These are phyloP conservation scores for Cenchrus purpureus DNA, from an alignment of 176 grass and related monocot species.

Conservation along the genomic window DNA sequence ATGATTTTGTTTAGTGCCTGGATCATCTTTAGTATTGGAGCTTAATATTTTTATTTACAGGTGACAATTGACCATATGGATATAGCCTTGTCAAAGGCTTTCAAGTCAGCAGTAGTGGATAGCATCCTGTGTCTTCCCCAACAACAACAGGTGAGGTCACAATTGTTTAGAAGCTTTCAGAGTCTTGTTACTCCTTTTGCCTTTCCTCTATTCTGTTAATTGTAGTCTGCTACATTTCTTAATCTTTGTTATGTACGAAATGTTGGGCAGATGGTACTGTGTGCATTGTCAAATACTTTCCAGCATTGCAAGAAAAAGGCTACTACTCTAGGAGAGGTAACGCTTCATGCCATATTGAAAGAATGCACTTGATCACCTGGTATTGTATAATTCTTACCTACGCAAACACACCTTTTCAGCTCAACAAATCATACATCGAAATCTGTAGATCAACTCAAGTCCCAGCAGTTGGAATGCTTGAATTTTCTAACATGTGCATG, in stretches of 20 bases:
- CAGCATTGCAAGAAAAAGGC: conserved; percentile 64
- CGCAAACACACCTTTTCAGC: conserved; percentile 45
- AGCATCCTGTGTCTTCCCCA: conserved; percentile 92
- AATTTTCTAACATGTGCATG: conserved; percentile 91
- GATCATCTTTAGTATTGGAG: neutral
- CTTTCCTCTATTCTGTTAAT: neutral
- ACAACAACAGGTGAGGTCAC: conserved; percentile 78
- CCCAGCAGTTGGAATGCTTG: conserved; percentile 70
- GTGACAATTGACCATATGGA: conserved; percentile 97
- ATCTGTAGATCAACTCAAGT: conserved; percentile 88
- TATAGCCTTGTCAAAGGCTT: conserved; percentile 81
- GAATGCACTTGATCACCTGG: neutral
- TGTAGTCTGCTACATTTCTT: neutral
- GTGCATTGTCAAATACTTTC: conserved; percentile 70
- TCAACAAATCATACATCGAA: conserved; percentile 83
- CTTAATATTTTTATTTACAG: conserved; percentile 55
- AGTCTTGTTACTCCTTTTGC: neutral
- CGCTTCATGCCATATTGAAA: conserved; percentile 24
- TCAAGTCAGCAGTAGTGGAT: conserved; percentile 75
- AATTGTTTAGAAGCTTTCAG: neutral
- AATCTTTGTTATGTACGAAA: neutral
- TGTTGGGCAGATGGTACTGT: conserved; percentile 70
- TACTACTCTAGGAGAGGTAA: conserved; percentile 80
- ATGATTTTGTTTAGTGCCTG: neutral
- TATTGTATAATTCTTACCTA: conserved; percentile 24